A percentile compares a stretch with the other conserved stretches of the same genome.
phyloP scores from a whole-genome alignment of 805 yeast genomes.

The Ogataea nonfermentans region DNA sequence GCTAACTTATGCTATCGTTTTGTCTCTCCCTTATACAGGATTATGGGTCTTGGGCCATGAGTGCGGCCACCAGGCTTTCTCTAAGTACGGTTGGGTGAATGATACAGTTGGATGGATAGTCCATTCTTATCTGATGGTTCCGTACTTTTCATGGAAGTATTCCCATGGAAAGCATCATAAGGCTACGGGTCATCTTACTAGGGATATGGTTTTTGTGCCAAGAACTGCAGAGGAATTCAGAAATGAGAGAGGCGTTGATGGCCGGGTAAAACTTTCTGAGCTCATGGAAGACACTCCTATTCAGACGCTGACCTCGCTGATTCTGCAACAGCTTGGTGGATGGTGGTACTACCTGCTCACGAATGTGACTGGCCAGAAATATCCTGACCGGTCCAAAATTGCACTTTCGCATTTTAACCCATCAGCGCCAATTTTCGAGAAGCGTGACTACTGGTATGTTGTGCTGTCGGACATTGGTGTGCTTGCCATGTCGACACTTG shows the following conservation, averaged over 20 bases:
- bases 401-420: slow-evolving; percentile 71
- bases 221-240: slow-evolving; percentile 58
- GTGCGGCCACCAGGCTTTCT: slow-evolving; percentile 88
- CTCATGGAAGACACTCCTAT: slow-evolving; percentile 75
- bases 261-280: slow-evolving; percentile 42
- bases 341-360: slow-evolving; percentile 65
- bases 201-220: slow-evolving; percentile 87
- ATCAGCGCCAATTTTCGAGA: slow-evolving; percentile 68
- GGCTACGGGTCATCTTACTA: slow-evolving; percentile 78
- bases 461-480: slow-evolving; percentile 74
- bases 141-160: slow-evolving; percentile 85
- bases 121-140: slow-evolving; percentile 77
- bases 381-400: slow-evolving; percentile 44
- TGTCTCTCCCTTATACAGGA: slow-evolving; percentile 74
- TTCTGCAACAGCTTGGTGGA: slow-evolving; percentile 75
- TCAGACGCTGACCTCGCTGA: slow-evolving; percentile 50
- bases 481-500: slow-evolving; percentile 45
- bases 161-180: slow-evolving; percentile 87
- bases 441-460: slow-evolving; percentile 68
- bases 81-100: slow-evolving; percentile 68
- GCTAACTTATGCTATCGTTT: slow-evolving; percentile 50
- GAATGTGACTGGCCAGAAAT: slow-evolving; percentile 76
- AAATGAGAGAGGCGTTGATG: slow-evolving; percentile 23
- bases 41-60: slow-evolving; percentile 87
- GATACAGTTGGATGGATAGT: slow-evolving; percentile 81